Base-by-base conservation (phyloP, 352 stramenopile genomes). In the Pythium phragmiticola region DNA sequence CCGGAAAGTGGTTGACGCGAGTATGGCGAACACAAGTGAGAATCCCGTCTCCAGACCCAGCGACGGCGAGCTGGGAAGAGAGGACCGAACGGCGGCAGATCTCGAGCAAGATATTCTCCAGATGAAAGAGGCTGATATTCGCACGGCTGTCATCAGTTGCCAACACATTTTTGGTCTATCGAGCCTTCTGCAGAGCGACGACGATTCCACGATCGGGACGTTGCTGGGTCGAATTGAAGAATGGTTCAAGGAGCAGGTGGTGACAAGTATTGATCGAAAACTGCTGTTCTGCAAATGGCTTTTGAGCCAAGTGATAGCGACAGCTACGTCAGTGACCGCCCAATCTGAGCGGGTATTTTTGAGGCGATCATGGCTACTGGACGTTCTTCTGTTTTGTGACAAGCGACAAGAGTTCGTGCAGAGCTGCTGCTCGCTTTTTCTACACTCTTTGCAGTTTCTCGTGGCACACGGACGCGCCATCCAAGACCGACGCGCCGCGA, bases 291-390 rank as follows among this genome's bases (percentile, higher is more conserved):
- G 60, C 34, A 14, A 55, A 6, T 73, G 66, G 66, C 36, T 73
- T 11, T 43, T 73, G 16, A 16, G 48, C 7, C 43, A 46, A 26
- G 48, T 48, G 33, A 49, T 21, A 4, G n/a, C 41, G 13, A 60
- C 23, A 8, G n/a, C 48, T 7, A 60, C 16, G 0, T 26, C 47
- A 5, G 13, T 23, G 16, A 11, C 39, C 12, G 26, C 16, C 17
- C 43, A 28, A 2, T 56, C 33, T 4, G 50, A 37, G 13, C 54
- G 30, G 2, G 50, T 30, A 7, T 21, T 56, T 26, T 33, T 54
- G 28, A 65, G 60, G 21, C 70, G 83, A 12, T 82, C 68, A 2
- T 89, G 81, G 81, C 41, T 92, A 0, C 89, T 92, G 53, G 81
- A 90, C 49, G 28, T 81, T 4, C 21, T 86, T 5, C 77, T 87